These are phyloP conservation scores for Pezizomycotina sp. DNA, from an alignment of 2,329 filamentous ascomycete species.

Conservation along the genomic window DNA sequence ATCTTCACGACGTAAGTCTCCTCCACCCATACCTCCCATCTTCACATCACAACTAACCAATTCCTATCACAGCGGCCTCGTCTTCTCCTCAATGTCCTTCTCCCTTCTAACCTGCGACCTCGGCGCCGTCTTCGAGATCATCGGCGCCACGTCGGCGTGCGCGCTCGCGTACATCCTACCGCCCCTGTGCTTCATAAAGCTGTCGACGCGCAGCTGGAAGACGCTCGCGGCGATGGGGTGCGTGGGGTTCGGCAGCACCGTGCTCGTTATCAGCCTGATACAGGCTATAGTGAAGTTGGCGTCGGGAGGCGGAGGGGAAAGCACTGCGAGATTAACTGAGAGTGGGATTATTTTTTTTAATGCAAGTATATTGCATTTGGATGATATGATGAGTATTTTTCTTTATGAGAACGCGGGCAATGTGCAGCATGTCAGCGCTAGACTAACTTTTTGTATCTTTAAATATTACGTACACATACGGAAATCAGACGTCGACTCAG, in stretches of 20 bases:
- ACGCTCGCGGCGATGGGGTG: conserved; percentile 54
- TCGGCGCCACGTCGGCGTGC: conserved; percentile 86
- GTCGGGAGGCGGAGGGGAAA: conserved; percentile 16
- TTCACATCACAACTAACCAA: too few relatives aligned
- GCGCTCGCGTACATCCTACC: conserved; percentile 90
- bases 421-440: too few relatives aligned
- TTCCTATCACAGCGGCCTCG: conserved; percentile 41
- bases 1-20: conserved; percentile 52
- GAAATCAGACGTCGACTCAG: too few relatives aligned
- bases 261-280: conserved; percentile 66
- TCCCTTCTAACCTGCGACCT: conserved; percentile 82
- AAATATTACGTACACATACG: too few relatives aligned
- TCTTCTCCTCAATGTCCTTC: conserved; percentile 60
- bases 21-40: too few relatives aligned
- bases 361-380: too few relatives aligned
- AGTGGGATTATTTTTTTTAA: too few relatives aligned
- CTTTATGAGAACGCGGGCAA: too few relatives aligned
- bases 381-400: too few relatives aligned
- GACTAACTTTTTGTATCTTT: too few relatives aligned
- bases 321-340: conserved; percentile 7
- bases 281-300: conserved; percentile 54
- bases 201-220: conserved; percentile 60
- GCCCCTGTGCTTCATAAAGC: conserved; percentile 84
- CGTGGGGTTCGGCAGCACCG: conserved; percentile 61
- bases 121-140: conserved; percentile 85